Evolutionary conservation across 305 asterid species (phyloP).

Genomic region (Fraxinus sp.): DNA sequence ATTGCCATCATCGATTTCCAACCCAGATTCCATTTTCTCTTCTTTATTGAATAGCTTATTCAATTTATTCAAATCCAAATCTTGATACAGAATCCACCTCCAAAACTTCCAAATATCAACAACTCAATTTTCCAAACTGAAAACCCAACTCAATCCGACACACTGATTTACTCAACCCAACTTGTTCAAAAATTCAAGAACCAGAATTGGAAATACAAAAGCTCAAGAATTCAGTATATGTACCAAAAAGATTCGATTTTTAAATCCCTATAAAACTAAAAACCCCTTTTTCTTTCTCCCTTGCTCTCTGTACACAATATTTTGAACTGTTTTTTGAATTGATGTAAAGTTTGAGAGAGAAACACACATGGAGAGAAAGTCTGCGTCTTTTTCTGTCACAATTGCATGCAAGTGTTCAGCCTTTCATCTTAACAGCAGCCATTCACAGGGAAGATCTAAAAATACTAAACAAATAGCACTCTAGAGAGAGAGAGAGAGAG

Average conservation of each 20-base stretch:
- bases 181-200: neutral
- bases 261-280: neutral
- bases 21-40: constrained; percentile 48
- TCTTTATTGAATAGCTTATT: neutral
- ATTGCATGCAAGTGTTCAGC: neutral
- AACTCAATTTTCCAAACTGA: constrained; percentile 2
- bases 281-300: neutral
- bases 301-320: neutral
- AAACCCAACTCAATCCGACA: constrained; percentile 17
- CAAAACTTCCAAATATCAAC: neutral
- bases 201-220: constrained; percentile 6
- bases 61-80: constrained; percentile 18
- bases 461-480: neutral
- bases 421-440: neutral
- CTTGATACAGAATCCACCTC: neutral
- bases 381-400: neutral
- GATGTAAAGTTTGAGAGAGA: neutral
- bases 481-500: neutral
- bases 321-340: neutral
- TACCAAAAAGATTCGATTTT: constrained; percentile 5
- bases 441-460: neutral
- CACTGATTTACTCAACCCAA: neutral
- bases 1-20: constrained; percentile 54
- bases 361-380: neutral
- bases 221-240: constrained; percentile 2